Evolutionary conservation across 2,329 filamentous ascomycete species (phyloP), one percentile per base, ranked within the genome.

Genomic region (Fusarium irregulare): DNA sequence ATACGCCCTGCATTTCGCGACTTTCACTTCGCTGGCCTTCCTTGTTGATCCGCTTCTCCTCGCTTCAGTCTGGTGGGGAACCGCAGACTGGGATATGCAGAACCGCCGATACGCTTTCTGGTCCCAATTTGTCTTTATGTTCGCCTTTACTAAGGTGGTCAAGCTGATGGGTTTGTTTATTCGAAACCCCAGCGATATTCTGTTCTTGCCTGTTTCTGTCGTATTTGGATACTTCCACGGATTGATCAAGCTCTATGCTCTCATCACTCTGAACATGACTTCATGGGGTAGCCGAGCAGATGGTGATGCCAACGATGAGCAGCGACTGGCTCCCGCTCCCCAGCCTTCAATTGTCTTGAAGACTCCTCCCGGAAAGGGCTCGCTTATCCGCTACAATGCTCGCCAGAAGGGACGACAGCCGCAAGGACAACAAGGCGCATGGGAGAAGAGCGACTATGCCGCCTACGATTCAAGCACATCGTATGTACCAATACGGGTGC

Each of bases 211-310:
- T 1, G 85, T 95, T n/a, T 97, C 94, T 41, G 89, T 98, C 74
- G 68, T 93, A 16, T 98, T 98, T 81, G 95, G 95, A 53, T 98
- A 96, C 81, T 92, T 97, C 75, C 95, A 98, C 79, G 93, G 94
- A 66, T 80, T 94, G 66, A 94, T 98, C 85, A 98, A 98, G 85
- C 85, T 97, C 68, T 95, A 95, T 77, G 94, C 95, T 42, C 86
- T 94, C 66, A 85, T 91, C 72, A 97, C 94, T 62, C 88, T 94
- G 73, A 91, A 92, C 77, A 91, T 92, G 88, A 98, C 94, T 46
- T 95, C 94, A 55, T 98, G 94, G 94, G 94, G 94, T 77, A 97
- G 93, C 82, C 91, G 94, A 80, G 93, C 93, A 75, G 94, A 96
- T 75, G 94, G 93, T 77, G 94, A 98, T 80, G 87, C 91, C 73